A percentile compares a stretch with the other conserved stretches of the same genome.
Conservation (phyloP, 1,284 basidiomycete species). For the Stereum hirsutum region DNA sequence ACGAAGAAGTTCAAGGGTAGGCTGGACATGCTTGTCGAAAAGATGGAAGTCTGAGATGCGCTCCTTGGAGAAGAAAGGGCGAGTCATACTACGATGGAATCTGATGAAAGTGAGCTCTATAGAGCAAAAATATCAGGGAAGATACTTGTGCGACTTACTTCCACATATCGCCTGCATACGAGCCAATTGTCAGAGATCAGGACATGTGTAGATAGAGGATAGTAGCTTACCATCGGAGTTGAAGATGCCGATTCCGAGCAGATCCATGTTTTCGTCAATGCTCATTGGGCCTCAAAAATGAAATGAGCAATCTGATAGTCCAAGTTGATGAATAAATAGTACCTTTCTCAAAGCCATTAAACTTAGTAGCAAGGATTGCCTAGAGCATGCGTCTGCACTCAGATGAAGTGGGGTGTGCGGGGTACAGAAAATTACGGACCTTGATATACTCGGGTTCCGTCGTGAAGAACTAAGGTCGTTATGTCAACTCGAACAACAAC, state of each 20-base stretch:
- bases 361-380: conserved; percentile 22
- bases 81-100: conserved; percentile 40
- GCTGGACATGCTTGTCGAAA: conserved; percentile 33
- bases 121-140: background rate
- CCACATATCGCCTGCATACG: conserved; percentile 19
- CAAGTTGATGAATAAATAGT: background rate
- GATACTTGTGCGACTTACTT: conserved; percentile 10
- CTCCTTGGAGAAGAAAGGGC: conserved; percentile 44
- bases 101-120: conserved; percentile 14
- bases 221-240: conserved; percentile 24
- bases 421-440: conserved; percentile 8
- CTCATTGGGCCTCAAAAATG: conserved; percentile 4
- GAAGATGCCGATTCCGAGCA: conserved; percentile 28
- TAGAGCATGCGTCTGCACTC: background rate
- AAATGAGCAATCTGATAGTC: background rate
- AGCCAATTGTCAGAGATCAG: too few relatives aligned
- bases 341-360: conserved; percentile 22
- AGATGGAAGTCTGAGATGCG: conserved; percentile 41
- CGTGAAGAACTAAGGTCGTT: conserved; percentile 17
- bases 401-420: background rate
- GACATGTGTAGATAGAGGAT: background rate
- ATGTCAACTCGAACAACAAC: background rate
- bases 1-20: conserved; percentile 19
- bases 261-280: background rate
- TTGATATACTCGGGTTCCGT: conserved; percentile 22